Evolutionary conservation across 2,329 filamentous ascomycete species (phyloP), one percentile per base, ranked within the genome.

Genomic region (Ophioceras dolichostomum): DNA sequence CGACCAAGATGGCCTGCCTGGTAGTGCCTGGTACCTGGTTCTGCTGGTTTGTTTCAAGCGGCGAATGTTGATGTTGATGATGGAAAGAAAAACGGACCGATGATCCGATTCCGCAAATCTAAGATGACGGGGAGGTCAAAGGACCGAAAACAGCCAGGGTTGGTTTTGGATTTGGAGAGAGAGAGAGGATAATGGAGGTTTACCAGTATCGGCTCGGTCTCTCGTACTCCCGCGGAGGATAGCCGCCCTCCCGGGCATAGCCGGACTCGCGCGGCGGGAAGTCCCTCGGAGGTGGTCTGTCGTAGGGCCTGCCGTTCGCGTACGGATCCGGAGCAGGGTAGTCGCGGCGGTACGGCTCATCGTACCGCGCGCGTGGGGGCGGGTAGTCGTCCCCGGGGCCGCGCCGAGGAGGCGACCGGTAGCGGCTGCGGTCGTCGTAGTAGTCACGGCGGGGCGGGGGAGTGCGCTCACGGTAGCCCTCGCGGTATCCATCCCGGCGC

Each of bases 401-500:
- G 45, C 81, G 79, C 46, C 83, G 80, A 32, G 83, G 82, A 43
- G 86, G 85, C 39, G 84, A 86, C 40, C 85, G 80, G 52, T 88
- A 87, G 35, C 80, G 75, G 49, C 83, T 77, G 53, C 82, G 77
- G 45, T 89, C 84, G 33, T 85, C 80, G 60, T 95, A 94, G 62
- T 94, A 94, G 42, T 89, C 83, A 48, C 85, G 80, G 42, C 82
- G 80, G 40, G 36, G 36, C 18, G 10, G 82, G 81, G 82, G 82
- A 52, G 85, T 89, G 50, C 88, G 79, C 53, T 93, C 86, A 55
- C 89, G 87, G 60, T 94, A 94, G 45, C 83, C 79, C 43, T 83
- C 79, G 35, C 71, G 75, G 47, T 69, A 70, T 16, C 59, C 67
- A 13, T 67, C 68, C 16, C 83, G 77, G 45, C 82, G 80, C 44